A percentile compares a stretch with the other conserved stretches of the same genome.
phyloP scores from a whole-genome alignment of 352 stramenopile genomes.

The Hyaloperonospora brassicae region DNA sequence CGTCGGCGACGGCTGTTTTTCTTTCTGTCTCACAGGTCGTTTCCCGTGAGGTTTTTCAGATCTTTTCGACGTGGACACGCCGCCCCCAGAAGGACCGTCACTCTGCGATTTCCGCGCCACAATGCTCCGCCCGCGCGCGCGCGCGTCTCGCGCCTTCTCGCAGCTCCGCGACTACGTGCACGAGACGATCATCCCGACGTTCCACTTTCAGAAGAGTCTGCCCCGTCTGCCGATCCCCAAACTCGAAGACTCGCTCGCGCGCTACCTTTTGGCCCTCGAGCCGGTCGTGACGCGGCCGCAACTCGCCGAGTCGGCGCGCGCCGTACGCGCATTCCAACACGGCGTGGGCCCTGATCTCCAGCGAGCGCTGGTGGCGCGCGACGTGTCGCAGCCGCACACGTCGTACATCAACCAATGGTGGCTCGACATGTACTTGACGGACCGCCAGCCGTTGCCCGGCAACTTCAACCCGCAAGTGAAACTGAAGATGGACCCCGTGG shows the following conservation, averaged over 20 bases:
- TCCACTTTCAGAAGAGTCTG: conserved; percentile 83
- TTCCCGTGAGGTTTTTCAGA: too few relatives aligned
- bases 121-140: background rate
- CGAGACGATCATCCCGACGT: conserved; percentile 82
- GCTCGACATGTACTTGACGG: conserved; percentile 88
- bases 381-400: conserved; percentile 78
- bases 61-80: too few relatives aligned
- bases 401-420: conserved; percentile 91
- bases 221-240: conserved; percentile 81
- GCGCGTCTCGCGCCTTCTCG: conserved; percentile 22
- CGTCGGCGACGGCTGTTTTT: background rate
- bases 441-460: conserved; percentile 79
- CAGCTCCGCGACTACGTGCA: conserved; percentile 55
- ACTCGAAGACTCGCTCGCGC: conserved; percentile 73
- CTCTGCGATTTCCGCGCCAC: background rate
- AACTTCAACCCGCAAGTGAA: conserved; percentile 91
- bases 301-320: conserved; percentile 45
- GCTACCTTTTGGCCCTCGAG: conserved; percentile 72
- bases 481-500: conserved; percentile 73
- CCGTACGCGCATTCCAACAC: conserved; percentile 47
- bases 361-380: conserved; percentile 58
- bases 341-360: conserved; percentile 64
- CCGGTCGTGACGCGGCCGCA: conserved; percentile 53
- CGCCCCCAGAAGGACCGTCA: background rate
- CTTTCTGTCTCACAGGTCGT: background rate